Conservation (phyloP, 208 protist species). For the Leishmania gerbilli region DNA sequence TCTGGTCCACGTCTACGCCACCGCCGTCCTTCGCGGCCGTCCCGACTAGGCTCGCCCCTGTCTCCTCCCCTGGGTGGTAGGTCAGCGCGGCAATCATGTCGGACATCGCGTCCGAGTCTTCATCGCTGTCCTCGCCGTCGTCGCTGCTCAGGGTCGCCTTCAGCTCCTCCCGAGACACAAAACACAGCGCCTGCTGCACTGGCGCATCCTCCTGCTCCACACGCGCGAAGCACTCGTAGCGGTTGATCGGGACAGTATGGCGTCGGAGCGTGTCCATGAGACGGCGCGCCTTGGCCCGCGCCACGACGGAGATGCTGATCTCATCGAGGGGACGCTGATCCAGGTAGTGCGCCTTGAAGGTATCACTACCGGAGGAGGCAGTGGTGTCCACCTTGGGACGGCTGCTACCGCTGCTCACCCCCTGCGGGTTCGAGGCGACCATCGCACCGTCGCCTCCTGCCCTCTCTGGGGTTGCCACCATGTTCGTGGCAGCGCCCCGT, state of each 20-base stretch:
- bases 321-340: constrained; percentile 56
- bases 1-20: background rate
- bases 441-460: background rate
- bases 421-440: background rate
- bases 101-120: constrained; percentile 41
- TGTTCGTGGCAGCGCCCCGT: background rate
- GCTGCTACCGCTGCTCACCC: background rate
- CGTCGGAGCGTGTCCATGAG: constrained; percentile 66
- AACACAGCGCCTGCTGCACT: constrained; percentile 27
- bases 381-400: background rate
- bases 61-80: constrained; percentile 14
- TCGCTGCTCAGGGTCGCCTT: constrained; percentile 5
- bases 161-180: constrained; percentile 22
- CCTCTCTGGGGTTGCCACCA: background rate
- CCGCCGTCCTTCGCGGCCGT: background rate
- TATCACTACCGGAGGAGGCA: background rate
- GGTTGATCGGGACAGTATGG: constrained; percentile 75
- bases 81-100: constrained; percentile 38
- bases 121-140: constrained; percentile 10
- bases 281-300: constrained; percentile 66
- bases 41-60: background rate
- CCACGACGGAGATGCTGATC: constrained; percentile 66
- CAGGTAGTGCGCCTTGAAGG: constrained; percentile 21
- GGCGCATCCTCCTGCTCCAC: constrained; percentile 42
- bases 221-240: constrained; percentile 61